Evolutionary conservation across 768 basidiomycete genomes (phyloP), one percentile per base, ranked within the genome.

Genomic region (Trametes villosa): DNA sequence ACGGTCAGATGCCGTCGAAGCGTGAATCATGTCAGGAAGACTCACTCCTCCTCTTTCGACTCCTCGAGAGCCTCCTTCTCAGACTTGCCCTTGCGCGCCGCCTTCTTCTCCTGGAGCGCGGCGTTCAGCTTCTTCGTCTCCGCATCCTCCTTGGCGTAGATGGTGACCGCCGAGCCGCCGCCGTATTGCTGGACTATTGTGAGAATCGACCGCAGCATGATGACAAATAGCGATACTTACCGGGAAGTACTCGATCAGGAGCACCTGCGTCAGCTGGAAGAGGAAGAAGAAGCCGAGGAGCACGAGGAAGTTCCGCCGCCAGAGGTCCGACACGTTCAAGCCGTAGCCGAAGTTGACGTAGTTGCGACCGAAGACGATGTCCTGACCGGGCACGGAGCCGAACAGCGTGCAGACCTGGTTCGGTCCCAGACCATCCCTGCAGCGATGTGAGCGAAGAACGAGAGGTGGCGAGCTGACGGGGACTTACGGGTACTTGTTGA

Each of bases 381-480:
- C 76, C 31, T 78, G 81, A 0, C 92, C 92, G 0, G 81, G 72
- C 4, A 70, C 66, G 1, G 89, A 75, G n/a, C 92, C 92, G 57
- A 81, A 82, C 22, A 94, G 74, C 0, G 91, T 91, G 73, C 93
- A 94, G 11, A 83, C 84, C 75, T 94, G 93, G 65, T 93, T 88
- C 2, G 81, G 75, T 44, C 86, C 82, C 63, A 89, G 70, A 59
- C 69, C 62, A 47, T 77, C 72, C 65, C 89, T 84, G 59, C 26
- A 42, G 31, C 2, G 44, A 57, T 42, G 60, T 53, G 63, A 67
- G 26, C 65, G 8, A 40, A 20, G 24, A 72, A 34, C 7, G 68
- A n/a, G 70, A 53, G 67, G 44, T 75, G 56, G 27, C 57, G 24
- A 15, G 9, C 2, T n/a, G 27, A 31, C n/a, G 8, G 2, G 9